phyloP scores from a whole-genome alignment of 176 grass and related monocot genomes.

The Cenchrus purpureus region DNA sequence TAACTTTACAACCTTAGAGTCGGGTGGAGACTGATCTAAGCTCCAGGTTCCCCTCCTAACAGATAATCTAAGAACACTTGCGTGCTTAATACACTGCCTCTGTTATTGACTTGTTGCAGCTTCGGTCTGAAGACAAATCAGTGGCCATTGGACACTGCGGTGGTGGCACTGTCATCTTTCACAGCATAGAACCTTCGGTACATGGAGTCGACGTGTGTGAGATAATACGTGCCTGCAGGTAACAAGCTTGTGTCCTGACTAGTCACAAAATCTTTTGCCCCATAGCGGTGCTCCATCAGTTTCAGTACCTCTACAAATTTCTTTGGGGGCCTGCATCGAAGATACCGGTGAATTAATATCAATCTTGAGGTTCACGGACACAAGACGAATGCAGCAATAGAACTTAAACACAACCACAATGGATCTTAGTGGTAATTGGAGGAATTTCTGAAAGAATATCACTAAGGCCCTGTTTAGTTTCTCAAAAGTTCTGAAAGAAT shows the following conservation, averaged over 20 bases:
- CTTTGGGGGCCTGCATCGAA: constrained; percentile 55
- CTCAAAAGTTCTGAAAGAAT: no score
- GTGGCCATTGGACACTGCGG: constrained; percentile 49
- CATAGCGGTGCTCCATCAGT: constrained; percentile 90
- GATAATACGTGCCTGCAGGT: constrained; percentile 73
- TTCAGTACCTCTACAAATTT: constrained; percentile 79
- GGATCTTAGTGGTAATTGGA: not conserved
- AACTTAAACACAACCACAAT: not conserved
- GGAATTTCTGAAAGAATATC: not conserved
- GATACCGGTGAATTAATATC: not conserved
- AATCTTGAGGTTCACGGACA: not conserved
- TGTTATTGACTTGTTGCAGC: constrained; percentile 21
- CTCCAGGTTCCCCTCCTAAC: not conserved
- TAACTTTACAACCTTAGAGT: constrained; percentile 45
- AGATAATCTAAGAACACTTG: constrained; percentile 20
- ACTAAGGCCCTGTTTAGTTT: no score
- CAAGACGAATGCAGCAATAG: not conserved
- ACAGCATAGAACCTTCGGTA: constrained; percentile 84
- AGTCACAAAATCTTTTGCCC: constrained; percentile 85
- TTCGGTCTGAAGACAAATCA: constrained; percentile 8
- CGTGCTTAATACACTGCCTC: constrained; percentile 25
- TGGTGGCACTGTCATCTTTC: constrained; percentile 34
- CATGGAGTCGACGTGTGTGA: constrained; percentile 81
- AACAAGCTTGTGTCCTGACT: constrained; percentile 77
- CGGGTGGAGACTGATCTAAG: constrained; percentile 5